A percentile compares a stretch with the other conserved stretches of the same genome.
phyloP scores from a whole-genome alignment of 2,329 filamentous ascomycete species.

The Colletotrichum sojae region DNA sequence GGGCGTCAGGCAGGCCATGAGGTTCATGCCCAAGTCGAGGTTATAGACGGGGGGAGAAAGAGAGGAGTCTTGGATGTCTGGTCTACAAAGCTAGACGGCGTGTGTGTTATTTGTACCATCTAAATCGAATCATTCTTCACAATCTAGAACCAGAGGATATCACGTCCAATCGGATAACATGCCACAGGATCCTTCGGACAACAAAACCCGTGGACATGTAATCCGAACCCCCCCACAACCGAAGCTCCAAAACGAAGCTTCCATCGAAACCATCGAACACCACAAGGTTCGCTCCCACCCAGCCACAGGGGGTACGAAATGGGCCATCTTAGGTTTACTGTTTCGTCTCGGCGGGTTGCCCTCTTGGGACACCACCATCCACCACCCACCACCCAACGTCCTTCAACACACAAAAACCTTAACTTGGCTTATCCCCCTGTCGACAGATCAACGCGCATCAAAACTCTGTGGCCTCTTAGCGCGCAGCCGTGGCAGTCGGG shows the following conservation, averaged over 20 bases:
- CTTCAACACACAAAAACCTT: no score
- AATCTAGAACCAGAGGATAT: background rate
- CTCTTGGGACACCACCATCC: background rate
- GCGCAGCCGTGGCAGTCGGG: background rate
- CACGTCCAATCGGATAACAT: no score
- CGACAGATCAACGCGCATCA: background rate
- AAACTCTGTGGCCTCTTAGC: background rate
- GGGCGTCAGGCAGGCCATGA: constrained; percentile 87
- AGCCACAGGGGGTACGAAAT: constrained; percentile 10
- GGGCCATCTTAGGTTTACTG: background rate
- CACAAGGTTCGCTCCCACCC: no score
- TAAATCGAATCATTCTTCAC: background rate
- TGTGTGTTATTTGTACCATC: background rate
- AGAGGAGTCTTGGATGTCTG: background rate
- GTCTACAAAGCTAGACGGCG: background rate
- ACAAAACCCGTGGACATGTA: no score
- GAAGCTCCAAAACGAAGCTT: no score
- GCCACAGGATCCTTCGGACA: no score
- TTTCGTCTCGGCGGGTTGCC: background rate
- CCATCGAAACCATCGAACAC: no score
- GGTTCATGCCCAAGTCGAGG: constrained; percentile 87
- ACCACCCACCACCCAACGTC: background rate
- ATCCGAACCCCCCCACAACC: no score
- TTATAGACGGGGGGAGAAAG: constrained; percentile 64
- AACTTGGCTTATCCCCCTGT: background rate